Percentiles rank a stretch among this genome's conserved stretches.
Conservation (phyloP, 2,329 filamentous ascomycete genomes). For the Fusarium annulatum region DNA sequence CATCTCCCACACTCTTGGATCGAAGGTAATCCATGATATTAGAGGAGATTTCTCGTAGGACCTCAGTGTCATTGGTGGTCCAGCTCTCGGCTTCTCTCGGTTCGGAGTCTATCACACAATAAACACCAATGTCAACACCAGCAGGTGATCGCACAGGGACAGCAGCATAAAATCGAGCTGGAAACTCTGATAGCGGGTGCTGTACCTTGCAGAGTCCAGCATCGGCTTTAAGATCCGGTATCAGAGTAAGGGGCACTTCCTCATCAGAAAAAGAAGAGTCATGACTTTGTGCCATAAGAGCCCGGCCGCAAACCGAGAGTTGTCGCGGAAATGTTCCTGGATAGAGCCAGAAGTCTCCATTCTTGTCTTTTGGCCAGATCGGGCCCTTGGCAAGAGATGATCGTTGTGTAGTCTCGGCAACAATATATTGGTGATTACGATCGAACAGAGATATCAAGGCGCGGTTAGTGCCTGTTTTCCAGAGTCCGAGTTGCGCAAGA, state of each 20-base stretch:
- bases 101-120: constrained; percentile 45
- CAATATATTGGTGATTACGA: constrained; percentile 57
- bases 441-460: constrained; percentile 64
- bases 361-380: constrained; percentile 1
- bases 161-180: constrained; percentile 53
- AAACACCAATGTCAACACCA: constrained; percentile 56
- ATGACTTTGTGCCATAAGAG: constrained; percentile 28
- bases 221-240: constrained; percentile 50
- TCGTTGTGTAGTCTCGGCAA: constrained; percentile 59
- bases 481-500: constrained; percentile 60
- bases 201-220: constrained; percentile 43
- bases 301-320: constrained; percentile 45
- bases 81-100: constrained; percentile 30
- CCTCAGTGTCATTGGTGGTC: constrained; percentile 42
- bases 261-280: background rate
- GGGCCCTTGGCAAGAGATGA: constrained; percentile 51
- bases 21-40: constrained; percentile 54
- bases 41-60: constrained; percentile 44
- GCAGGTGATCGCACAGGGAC: constrained; percentile 53
- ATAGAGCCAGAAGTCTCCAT: constrained; percentile 40
- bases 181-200: constrained; percentile 31
- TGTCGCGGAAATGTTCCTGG: constrained; percentile 44
- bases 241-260: constrained; percentile 48
- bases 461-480: constrained; percentile 55
- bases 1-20: constrained; percentile 41